Percentiles rank a stretch among this genome's conserved stretches.
Conservation (phyloP, 148 eudicot genomes). For the Rhododendron ovatum region DNA sequence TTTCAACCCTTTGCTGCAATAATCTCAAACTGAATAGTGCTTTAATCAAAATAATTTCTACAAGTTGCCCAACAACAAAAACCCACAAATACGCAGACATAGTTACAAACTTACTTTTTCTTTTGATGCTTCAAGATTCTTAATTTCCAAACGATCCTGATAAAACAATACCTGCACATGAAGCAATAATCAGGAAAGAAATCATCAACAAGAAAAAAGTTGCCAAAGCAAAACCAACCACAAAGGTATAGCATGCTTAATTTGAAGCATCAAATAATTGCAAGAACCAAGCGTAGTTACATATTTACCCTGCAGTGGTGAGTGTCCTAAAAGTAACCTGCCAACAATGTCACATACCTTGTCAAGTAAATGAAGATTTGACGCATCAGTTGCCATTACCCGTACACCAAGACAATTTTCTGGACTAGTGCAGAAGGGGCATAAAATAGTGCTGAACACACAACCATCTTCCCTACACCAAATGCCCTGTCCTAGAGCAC, state of each 20-base stretch:
- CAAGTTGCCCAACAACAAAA: background rate
- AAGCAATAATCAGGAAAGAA: conserved; percentile 7
- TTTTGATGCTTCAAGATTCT: conserved; percentile 24
- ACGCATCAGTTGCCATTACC: conserved; percentile 73
- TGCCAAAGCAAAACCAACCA: background rate
- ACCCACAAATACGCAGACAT: background rate
- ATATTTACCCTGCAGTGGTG: background rate
- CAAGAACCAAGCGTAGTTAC: background rate
- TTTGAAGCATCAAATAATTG: conserved; percentile 10
- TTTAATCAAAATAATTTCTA: background rate
- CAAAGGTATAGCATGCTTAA: background rate
- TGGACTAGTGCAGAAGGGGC: conserved; percentile 58
- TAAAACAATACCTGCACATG: conserved; percentile 57
- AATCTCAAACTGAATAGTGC: background rate
- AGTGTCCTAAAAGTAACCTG: background rate
- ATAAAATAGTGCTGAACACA: conserved; percentile 56
- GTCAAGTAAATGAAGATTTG: conserved; percentile 51
- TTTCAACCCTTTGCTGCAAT: background rate
- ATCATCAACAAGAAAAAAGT: background rate
- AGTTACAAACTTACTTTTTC: conserved; percentile 34
- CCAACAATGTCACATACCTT: conserved; percentile 37
- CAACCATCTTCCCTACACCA: conserved; percentile 94
- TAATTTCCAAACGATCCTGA: conserved; percentile 41
- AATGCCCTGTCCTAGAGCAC: conserved; percentile 55
- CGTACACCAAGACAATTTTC: conserved; percentile 65